Evolutionary conservation across 1,139 yeast species (phyloP).

Genomic region (Debaryomyces nepalensis): DNA sequence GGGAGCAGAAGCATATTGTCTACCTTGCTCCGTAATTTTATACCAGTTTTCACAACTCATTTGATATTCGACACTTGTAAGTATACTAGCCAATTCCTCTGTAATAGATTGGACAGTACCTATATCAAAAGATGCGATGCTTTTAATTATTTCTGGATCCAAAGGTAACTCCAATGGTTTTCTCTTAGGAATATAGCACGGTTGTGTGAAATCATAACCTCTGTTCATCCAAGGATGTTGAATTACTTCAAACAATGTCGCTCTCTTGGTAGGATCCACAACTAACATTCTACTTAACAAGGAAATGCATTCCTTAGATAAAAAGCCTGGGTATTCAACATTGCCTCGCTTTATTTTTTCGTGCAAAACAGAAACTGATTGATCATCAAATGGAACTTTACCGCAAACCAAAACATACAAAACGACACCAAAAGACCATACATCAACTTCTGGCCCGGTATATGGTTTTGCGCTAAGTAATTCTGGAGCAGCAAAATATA

Average conservation of each 20-base stretch:
- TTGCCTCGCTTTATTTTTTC: conserved; percentile 92
- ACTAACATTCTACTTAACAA: conserved; percentile 87
- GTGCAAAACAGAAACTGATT: conserved; percentile 88
- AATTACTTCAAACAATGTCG: conserved; percentile 75
- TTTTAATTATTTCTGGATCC: conserved; percentile 68
- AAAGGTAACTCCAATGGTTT: conserved; percentile 76
- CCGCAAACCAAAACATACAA: conserved; percentile 95
- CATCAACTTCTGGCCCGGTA: conserved; percentile 95
- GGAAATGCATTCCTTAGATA: conserved; percentile 83
- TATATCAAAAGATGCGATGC: conserved; percentile 80
- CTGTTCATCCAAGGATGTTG: conserved; percentile 94
- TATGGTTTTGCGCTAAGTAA: conserved; percentile 90
- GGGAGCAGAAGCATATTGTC: conserved; percentile 47
- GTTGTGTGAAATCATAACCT: conserved; percentile 79
- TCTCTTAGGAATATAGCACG: conserved; percentile 76
- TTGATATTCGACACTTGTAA: conserved; percentile 71
- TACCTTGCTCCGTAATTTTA: conserved; percentile 45
- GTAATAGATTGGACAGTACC: conserved; percentile 67
- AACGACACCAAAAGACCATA: conserved; percentile 98
- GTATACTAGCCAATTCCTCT: conserved; percentile 58
- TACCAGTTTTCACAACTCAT: conserved; percentile 71
- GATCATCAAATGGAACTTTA: conserved; percentile 97
- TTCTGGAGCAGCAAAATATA: conserved; percentile 99
- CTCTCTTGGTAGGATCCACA: conserved; percentile 83
- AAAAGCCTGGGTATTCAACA: conserved; percentile 87